Evolutionary conservation across 139 green algal genomes (phyloP).

Genomic region (Closterium sp.): DNA sequence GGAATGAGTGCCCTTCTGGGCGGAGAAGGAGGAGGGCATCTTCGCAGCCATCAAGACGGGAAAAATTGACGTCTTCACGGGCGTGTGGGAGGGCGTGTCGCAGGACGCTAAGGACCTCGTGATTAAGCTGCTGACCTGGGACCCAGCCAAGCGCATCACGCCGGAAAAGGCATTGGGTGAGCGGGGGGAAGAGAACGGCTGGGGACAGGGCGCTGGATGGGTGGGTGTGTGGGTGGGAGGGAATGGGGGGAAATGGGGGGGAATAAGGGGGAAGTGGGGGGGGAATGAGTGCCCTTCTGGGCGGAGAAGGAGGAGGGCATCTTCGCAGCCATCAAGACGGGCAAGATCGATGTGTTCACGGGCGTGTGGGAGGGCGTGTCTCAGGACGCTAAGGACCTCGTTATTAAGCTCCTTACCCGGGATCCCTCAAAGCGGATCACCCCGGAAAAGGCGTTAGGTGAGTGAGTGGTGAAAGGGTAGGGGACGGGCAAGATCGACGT

Average conservation of each 20-base stretch:
- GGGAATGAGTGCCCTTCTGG: too few relatives aligned
- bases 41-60: slow-evolving; percentile 28
- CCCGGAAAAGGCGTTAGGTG: background rate
- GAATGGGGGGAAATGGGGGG: too few relatives aligned
- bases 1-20: slow-evolving; percentile 82
- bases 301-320: slow-evolving; percentile 19
- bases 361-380: slow-evolving; percentile 7
- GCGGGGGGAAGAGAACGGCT: background rate
- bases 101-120: slow-evolving; percentile 17
- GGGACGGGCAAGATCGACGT: slow-evolving; percentile 63
- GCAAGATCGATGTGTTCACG: background rate
- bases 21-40: slow-evolving; percentile 27
- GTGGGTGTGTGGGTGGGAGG: background rate
- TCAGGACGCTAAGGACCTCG: slow-evolving; percentile 4
- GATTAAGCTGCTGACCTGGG: background rate
- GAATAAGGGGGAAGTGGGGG: too few relatives aligned
- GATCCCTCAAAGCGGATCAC: slow-evolving; percentile 2
- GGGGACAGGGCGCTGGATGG: too few relatives aligned
- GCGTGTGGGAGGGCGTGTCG: slow-evolving; percentile 9
- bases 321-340: too few relatives aligned
- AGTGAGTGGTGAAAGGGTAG: background rate
- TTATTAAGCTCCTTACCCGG: background rate
- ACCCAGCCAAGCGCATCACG: background rate
- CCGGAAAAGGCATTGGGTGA: slow-evolving; percentile 14
- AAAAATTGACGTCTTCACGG: slow-evolving; percentile 2